Evolutionary conservation across 1,284 basidiomycete species (phyloP).

Genomic region (Microbotryum intermedium): DNA sequence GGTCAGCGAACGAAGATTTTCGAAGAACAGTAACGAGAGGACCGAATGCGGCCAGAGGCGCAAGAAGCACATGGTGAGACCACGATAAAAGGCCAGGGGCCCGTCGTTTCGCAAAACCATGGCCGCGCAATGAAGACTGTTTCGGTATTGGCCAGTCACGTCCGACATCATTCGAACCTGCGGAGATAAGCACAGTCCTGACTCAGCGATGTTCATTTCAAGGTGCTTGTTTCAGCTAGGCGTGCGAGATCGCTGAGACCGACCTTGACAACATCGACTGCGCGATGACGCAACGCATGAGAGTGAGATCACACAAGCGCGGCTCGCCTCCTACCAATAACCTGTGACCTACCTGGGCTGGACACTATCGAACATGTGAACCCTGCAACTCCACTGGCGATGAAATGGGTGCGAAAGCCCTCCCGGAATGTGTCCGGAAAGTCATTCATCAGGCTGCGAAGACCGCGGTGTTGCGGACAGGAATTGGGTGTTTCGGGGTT

Average conservation of each 20-base stretch:
- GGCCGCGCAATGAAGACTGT: constrained; percentile 27
- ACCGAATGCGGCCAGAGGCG: constrained; percentile 32
- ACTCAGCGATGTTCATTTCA: neutral
- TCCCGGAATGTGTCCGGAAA: constrained; percentile 29
- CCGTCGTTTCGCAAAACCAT: constrained; percentile 30
- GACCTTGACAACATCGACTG: constrained; percentile 33
- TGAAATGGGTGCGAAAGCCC: constrained; percentile 30
- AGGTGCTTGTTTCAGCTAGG: neutral
- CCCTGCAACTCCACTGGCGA: constrained; percentile 31
- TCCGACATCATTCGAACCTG: constrained; percentile 33
- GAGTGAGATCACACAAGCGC: neutral
- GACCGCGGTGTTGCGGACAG: neutral
- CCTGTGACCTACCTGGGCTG: constrained; percentile 21
- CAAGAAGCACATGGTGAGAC: constrained; percentile 30
- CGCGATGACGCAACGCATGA: neutral
- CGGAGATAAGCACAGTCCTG: neutral
- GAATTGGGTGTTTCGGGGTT: too few relatives aligned
- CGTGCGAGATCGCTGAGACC: neutral
- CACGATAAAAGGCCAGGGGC: constrained; percentile 31
- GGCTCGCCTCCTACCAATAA: neutral
- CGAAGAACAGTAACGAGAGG: constrained; percentile 30
- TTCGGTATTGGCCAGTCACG: constrained; percentile 22
- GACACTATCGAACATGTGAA: constrained; percentile 31
- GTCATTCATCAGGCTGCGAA: constrained; percentile 23
- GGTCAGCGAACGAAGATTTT: constrained; percentile 23